phyloP scores from a whole-genome alignment of 2,329 filamentous ascomycete genomes.

The Talaromyces sp. region DNA sequence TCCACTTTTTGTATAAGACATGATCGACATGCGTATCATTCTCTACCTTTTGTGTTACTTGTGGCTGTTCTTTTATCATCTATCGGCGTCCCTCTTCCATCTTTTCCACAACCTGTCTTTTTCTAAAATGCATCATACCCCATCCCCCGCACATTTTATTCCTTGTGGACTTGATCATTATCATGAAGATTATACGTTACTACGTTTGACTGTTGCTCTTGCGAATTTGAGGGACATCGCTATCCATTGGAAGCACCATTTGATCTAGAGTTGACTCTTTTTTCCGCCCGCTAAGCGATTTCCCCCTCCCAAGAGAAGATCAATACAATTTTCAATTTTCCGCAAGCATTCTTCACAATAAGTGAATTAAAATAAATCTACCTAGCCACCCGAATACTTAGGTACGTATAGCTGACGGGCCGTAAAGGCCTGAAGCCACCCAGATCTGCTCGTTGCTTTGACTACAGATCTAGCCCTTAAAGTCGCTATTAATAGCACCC shows the following conservation, averaged over 20 bases:
- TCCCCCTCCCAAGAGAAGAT: neutral
- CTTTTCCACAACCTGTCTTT: neutral
- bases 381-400: neutral
- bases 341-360: too few species aligned
- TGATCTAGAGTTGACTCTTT: too few species aligned
- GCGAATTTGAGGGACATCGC: neutral
- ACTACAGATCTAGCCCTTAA: neutral
- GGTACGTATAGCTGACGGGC: neutral
- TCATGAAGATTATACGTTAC: conserved; percentile 1
- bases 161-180: neutral
- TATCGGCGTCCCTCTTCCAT: neutral
- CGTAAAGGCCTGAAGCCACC: neutral
- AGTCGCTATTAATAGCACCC: neutral
- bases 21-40: neutral
- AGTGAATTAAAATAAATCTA: neutral
- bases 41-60: neutral
- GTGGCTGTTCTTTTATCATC: neutral
- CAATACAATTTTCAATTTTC: too few species aligned
- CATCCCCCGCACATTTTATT: neutral
- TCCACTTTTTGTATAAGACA: neutral
- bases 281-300: too few species aligned
- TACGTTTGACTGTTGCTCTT: neutral
- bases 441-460: neutral
- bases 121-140: conserved; percentile 7
- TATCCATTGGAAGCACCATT: neutral